Evolutionary conservation across 2,329 filamentous ascomycete species (phyloP).

Genomic region (Ceratocystiopsis brevicomis): DNA sequence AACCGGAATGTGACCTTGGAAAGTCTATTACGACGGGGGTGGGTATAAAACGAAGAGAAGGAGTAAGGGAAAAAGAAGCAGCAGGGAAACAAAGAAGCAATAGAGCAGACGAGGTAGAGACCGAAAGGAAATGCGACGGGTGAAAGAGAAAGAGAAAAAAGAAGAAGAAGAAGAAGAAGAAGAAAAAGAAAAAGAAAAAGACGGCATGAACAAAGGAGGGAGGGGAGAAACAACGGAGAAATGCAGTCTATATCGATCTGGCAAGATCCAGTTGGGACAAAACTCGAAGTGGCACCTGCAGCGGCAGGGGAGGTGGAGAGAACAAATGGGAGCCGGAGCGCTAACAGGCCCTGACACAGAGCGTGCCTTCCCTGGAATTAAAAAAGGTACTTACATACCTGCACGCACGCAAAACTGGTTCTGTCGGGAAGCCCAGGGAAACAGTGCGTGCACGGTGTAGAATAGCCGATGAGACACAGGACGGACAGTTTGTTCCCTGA

Average conservation of each 20-base stretch:
- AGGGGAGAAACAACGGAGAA: not conserved
- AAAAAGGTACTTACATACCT: no score
- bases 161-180: not conserved
- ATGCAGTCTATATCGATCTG: not conserved
- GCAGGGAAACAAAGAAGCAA: not conserved
- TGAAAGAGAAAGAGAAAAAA: constrained; percentile 1
- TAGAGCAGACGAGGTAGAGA: not conserved
- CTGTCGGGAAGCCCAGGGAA: no score
- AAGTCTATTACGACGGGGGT: not conserved
- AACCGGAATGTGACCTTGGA: not conserved
- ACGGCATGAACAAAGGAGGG: not conserved
- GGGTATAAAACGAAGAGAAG: not conserved
- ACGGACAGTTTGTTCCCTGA: no score
- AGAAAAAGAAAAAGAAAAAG: not conserved
- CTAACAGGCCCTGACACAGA: no score
- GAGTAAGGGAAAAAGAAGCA: not conserved
- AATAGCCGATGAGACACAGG: no score
- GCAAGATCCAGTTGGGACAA: no score
- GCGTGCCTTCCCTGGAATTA: no score
- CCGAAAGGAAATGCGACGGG: not conserved
- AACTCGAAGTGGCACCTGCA: no score
- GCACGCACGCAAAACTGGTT: no score
- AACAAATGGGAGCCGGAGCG: no score
- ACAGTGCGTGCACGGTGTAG: no score
- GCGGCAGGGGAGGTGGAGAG: no score